Conservation (phyloP, 139 green algal genomes). For the Spirogloea muscicola region DNA sequence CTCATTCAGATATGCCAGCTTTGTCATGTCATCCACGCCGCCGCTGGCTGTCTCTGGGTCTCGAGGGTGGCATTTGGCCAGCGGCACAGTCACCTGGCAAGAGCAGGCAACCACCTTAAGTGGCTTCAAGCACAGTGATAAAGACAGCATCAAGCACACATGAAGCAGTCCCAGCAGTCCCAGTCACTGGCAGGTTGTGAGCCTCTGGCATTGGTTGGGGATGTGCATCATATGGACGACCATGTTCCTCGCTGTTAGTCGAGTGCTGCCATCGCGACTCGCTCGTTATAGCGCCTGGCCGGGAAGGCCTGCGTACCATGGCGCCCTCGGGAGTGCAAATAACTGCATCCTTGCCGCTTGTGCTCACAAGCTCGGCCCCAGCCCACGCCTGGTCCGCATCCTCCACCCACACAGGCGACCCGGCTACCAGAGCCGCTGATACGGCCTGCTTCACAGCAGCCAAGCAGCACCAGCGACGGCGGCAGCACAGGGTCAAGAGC, state of each 20-base stretch:
- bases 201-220: background rate
- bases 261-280: background rate
- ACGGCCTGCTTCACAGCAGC: background rate
- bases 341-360: conserved; percentile 16
- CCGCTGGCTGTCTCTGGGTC: background rate
- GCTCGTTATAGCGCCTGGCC: background rate
- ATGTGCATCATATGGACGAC: background rate
- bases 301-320: background rate
- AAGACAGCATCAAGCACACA: background rate
- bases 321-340: conserved; percentile 7
- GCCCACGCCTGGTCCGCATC: conserved; percentile 30
- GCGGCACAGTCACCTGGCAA: conserved; percentile 1
- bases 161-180: too few species aligned
- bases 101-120: too few species aligned
- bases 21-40: conserved; percentile 87
- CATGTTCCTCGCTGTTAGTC: background rate
- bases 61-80: conserved; percentile 13
- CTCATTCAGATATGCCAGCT: conserved; percentile 96
- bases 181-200: background rate
- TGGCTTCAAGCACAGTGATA: background rate
- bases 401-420: conserved; percentile 31
- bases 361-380: conserved; percentile 16
- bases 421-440: background rate
- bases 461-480: too few species aligned
- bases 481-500: too few species aligned